A percentile compares a stretch with the other conserved stretches of the same genome.
phyloP scores from a whole-genome alignment of 1,139 yeast species.

The Nakaseomyces bracarensis region DNA sequence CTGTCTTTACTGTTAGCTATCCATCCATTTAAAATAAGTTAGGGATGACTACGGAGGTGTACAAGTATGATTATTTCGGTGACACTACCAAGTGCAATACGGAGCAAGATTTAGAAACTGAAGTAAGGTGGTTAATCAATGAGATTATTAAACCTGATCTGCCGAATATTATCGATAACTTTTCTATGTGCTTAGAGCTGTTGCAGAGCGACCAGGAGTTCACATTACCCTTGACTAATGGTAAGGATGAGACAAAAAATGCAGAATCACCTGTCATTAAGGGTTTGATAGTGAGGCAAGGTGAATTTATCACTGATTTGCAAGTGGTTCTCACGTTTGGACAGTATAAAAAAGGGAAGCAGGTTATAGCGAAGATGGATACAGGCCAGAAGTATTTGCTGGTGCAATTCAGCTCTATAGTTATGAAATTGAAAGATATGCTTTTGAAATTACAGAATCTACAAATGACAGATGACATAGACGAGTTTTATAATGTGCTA shows the following conservation, averaged over 20 bases:
- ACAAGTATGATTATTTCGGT: constrained; percentile 22
- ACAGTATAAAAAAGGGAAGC: constrained; percentile 28
- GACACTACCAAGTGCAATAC: constrained; percentile 10
- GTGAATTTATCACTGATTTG: constrained; percentile 24
- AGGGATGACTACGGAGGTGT: constrained; percentile 29
- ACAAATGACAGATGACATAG: constrained; percentile 17
- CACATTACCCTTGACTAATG: constrained; percentile 30
- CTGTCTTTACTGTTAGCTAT: too few species aligned
- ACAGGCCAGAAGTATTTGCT: constrained; percentile 19
- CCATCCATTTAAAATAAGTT: too few species aligned
- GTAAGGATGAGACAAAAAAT: constrained; percentile 14
- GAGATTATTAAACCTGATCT: constrained; percentile 34
- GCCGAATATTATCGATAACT: constrained; percentile 34
- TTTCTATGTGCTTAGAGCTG: constrained; percentile 31
- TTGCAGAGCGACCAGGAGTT: constrained; percentile 28
- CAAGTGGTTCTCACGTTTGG: constrained; percentile 27
- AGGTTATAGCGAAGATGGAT: constrained; percentile 20
- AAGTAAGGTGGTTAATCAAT: constrained; percentile 33
- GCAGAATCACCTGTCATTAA: constrained; percentile 19
- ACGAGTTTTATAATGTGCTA: constrained; percentile 17
- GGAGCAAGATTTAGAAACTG: constrained; percentile 14
- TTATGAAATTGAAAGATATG: constrained; percentile 14
- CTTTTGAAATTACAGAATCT: constrained; percentile 17
- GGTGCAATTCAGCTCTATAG: constrained; percentile 20
- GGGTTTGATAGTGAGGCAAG: constrained; percentile 28